Evolutionary conservation across 768 basidiomycete species (phyloP).

Genomic region (Lactifluus volemus): DNA sequence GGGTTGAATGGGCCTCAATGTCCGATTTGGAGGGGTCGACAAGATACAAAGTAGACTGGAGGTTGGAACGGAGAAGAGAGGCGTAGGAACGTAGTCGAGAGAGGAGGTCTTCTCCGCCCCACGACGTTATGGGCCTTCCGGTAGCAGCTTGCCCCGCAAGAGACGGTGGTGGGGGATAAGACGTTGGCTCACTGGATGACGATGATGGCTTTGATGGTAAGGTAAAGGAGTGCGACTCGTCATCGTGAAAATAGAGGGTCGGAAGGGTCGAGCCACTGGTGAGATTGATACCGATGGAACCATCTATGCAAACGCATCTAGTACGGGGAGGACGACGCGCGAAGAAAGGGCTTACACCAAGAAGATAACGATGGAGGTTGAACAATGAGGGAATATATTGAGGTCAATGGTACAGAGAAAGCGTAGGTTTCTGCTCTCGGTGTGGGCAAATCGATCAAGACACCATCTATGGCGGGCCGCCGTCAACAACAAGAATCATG

Average conservation of each 20-base stretch:
- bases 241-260: constrained; percentile 93
- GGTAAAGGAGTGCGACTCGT: constrained; percentile 80
- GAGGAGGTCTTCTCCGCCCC: constrained; percentile 86
- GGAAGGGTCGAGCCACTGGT: constrained; percentile 80
- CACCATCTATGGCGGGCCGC: constrained; percentile 47
- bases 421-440: constrained; percentile 87
- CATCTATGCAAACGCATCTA: constrained; percentile 41
- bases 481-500: constrained; percentile 3
- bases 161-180: constrained; percentile 58
- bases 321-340: background rate
- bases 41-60: constrained; percentile 81
- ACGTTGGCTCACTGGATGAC: constrained; percentile 30
- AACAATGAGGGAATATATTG: constrained; percentile 83
- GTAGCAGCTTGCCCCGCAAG: constrained; percentile 36
- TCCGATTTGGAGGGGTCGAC: constrained; percentile 92
- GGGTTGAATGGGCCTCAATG: constrained; percentile 82
- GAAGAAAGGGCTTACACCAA: constrained; percentile 49
- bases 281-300: constrained; percentile 82
- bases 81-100: constrained; percentile 67
- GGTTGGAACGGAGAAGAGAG: constrained; percentile 73
- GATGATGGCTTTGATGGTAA: constrained; percentile 37
- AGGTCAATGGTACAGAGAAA: constrained; percentile 87
- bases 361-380: constrained; percentile 78
- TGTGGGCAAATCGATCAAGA: constrained; percentile 77
- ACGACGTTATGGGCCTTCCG: constrained; percentile 38